Percentiles rank a stretch among this genome's conserved stretches.
phyloP scores from a whole-genome alignment of 495 filamentous ascomycete genomes.

The Aspergillus saccharolyticus region DNA sequence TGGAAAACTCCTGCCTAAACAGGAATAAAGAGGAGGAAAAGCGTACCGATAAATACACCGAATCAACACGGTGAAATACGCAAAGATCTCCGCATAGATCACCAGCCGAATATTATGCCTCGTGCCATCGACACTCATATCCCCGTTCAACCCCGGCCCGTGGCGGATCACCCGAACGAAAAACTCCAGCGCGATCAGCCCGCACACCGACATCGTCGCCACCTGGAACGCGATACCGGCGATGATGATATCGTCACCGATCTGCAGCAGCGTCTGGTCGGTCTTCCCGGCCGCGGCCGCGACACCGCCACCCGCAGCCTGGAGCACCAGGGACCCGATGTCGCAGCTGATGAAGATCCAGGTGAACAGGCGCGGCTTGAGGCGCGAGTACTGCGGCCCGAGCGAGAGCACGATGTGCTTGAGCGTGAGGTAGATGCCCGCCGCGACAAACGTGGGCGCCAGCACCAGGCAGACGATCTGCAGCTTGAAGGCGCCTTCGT shows the following conservation, averaged over 20 bases:
- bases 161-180: conserved; percentile 38
- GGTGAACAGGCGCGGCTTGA: conserved; percentile 15
- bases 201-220: conserved; percentile 56
- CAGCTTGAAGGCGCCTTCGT: conserved; percentile 53
- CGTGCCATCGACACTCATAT: conserved; percentile 17
- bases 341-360: conserved; percentile 19
- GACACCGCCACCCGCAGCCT: conserved; percentile 16
- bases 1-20: too few species aligned
- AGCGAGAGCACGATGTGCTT: conserved; percentile 17
- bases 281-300: conserved; percentile 24
- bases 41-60: conserved; percentile 62
- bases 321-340: conserved; percentile 13
- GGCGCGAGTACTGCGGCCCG: conserved; percentile 16
- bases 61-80: conserved; percentile 57
- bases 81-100: conserved; percentile 44
- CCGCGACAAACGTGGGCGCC: conserved; percentile 58
- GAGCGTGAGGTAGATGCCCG: conserved; percentile 17
- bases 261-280: conserved; percentile 9
- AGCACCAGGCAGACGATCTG: conserved; percentile 66
- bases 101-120: conserved; percentile 51
- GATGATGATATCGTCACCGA: conserved; percentile 59
- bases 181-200: conserved; percentile 45
- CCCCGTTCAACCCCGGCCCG: conserved; percentile 26
- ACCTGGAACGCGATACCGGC: conserved; percentile 69
- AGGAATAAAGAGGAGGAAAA: not conserved